These are phyloP conservation scores for Amesomyces nigricolor DNA, from an alignment of 2,329 filamentous ascomycete species.

Conservation along the genomic window DNA sequence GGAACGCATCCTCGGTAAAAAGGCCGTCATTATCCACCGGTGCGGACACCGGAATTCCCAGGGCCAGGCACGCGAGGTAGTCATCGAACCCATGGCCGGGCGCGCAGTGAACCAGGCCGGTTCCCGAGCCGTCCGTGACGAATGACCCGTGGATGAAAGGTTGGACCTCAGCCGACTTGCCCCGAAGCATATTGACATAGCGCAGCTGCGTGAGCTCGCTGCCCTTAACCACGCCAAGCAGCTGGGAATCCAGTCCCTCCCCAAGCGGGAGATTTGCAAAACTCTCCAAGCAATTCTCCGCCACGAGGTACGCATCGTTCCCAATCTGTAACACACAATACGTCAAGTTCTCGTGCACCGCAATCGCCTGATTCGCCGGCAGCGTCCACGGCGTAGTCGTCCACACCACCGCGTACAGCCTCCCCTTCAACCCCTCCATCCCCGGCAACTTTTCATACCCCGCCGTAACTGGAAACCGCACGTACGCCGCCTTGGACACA, in stretches of 20 bases:
- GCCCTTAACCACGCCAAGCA: constrained; percentile 57
- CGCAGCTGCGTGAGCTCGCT: constrained; percentile 57
- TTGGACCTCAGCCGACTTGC: constrained; percentile 50
- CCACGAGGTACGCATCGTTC: constrained; percentile 61
- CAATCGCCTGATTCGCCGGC: constrained; percentile 86
- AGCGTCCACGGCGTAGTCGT: constrained; percentile 98
- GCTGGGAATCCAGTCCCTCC: constrained; percentile 35
- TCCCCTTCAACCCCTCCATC: constrained; percentile 38
- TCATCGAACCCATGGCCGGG: constrained; percentile 97
- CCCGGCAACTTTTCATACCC: constrained; percentile 16
- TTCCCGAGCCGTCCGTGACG: constrained; percentile 83
- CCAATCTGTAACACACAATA: constrained; percentile 63
- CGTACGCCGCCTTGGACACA: constrained; percentile 65
- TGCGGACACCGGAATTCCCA: constrained; percentile 69
- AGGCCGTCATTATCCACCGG: constrained; percentile 76
- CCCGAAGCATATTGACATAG: constrained; percentile 68
- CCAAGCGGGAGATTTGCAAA: constrained; percentile 47
- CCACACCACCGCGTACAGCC: constrained; percentile 84
- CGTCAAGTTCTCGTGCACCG: constrained; percentile 65
- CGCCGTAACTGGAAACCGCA: constrained; percentile 66
- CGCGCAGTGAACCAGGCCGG: constrained; percentile 89
- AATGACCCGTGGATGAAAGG: constrained; percentile 80
- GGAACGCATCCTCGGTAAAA: constrained; percentile 76
- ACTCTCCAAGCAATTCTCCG: constrained; percentile 61
- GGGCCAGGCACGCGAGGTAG: constrained; percentile 70